Evolutionary conservation across 805 yeast genomes (phyloP).

Genomic region (Nakazawaea molendinolei): DNA sequence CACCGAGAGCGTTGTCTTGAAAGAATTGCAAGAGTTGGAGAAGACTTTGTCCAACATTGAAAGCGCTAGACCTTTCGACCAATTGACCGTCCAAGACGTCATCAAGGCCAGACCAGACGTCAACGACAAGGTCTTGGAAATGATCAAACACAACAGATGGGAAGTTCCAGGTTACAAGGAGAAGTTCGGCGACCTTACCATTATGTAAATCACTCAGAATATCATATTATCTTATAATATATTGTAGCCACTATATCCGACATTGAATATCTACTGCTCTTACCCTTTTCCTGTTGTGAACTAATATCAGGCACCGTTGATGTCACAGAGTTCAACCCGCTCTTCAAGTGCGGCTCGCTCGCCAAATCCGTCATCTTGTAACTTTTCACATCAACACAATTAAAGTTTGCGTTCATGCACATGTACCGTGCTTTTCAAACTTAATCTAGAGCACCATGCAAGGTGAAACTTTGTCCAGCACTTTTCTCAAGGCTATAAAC

Average conservation of each 20-base stretch:
- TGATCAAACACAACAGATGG: conserved; percentile 97
- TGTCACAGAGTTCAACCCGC: no score
- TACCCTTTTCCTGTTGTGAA: background rate
- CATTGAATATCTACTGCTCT: no score
- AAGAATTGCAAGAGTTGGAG: conserved; percentile 80
- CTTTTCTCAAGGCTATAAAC: no score
- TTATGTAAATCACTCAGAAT: conserved; percentile 52
- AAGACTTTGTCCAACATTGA: conserved; percentile 90
- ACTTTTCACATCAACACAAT: no score
- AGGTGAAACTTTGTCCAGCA: no score
- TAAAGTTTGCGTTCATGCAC: no score
- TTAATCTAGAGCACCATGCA: no score
- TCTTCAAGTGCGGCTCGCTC: no score
- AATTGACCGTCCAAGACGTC: conserved; percentile 92
- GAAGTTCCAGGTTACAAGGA: conserved; percentile 97
- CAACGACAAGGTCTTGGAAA: conserved; percentile 89
- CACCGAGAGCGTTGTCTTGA: conserved; percentile 82
- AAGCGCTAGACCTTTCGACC: conserved; percentile 95
- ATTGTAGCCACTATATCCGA: no score
- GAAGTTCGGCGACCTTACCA: conserved; percentile 94
- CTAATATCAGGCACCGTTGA: no score
- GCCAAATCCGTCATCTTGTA: no score
- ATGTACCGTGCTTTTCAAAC: no score
- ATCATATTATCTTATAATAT: conserved; percentile 13
- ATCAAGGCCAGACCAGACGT: conserved; percentile 95